Evolutionary conservation across 768 basidiomycete species (phyloP), one percentile per base, ranked within the genome.

Genomic region (Crepidotus variabilis): DNA sequence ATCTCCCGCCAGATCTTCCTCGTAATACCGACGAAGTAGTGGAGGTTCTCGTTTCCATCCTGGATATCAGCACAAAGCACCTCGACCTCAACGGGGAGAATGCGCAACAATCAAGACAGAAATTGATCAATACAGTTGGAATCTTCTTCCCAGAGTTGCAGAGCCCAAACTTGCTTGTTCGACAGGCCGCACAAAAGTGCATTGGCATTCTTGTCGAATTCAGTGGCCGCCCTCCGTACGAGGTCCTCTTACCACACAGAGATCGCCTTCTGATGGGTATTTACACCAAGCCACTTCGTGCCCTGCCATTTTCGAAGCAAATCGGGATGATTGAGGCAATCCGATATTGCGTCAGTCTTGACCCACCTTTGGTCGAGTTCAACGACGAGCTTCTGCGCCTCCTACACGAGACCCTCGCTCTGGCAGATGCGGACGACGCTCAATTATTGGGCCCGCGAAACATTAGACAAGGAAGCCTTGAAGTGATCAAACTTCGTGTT

Each of bases 241-340:
- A 94, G 46, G 76, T 98, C n/a, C 76, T 99, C 49, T 74, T 82
- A 68, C 90, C 84, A 14, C 88, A 94, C 63, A 87, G 93, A 48
- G 92, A 94, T 60, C 86, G 93, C 28, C 87, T 98, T 74, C 78
- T 98, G 36, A 83, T 84, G 16, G 84, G 88, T 1, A 94, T 99
- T 61, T 98, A 90, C 74, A 92, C 90, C n/a, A 98, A 98, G 67
- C 97, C 97, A 11, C 80, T 99, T 18, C 81, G 97, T 52, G 97
- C 97, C 0, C 80, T 99, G 22, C 94, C 94, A 1, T 95, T 98
- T 68, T 80, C 88, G 14, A 92, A 93, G 64, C 97, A 98, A 69
- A 97, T 98, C 56, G 97, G 95, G 28, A 94, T 98, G 82, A 94
- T 98, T 57, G 97, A 98, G 64, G 94, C 94, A 16, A 86, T 98